Percentiles rank a stretch among this genome's conserved stretches.
These are phyloP conservation scores for Haematococcus lacustris DNA, from an alignment of 139 green algal species.

Conservation along the genomic window DNA sequence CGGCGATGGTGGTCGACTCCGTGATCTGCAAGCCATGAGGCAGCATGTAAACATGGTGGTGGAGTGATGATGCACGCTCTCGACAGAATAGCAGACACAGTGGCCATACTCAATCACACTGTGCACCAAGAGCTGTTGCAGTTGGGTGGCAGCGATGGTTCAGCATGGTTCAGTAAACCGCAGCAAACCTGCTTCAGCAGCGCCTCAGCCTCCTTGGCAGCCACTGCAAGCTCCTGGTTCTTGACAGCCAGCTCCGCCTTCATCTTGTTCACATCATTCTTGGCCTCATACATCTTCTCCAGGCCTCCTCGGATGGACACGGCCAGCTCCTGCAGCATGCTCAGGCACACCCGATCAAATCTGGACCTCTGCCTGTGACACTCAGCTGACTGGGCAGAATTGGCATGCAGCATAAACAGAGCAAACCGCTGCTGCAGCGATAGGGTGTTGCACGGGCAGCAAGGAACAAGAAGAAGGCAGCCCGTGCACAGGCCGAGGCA, in stretches of 20 bases:
- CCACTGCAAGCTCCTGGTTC: conserved; percentile 80
- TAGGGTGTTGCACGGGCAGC: no score
- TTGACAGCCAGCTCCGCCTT: conserved; percentile 86
- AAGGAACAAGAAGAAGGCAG: not conserved
- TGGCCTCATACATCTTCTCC: conserved; percentile 89
- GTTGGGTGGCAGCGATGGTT: no score
- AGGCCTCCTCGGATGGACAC: conserved; percentile 70
- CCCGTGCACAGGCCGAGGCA: not conserved
- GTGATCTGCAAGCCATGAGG: conserved; percentile 51
- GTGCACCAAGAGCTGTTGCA: no score
- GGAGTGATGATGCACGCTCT: no score
- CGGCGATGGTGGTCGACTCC: conserved; percentile 78
- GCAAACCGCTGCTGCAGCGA: no score
- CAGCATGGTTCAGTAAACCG: no score
- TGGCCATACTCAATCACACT: no score
- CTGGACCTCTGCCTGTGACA: conserved; percentile 11
- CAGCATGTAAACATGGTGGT: not conserved
- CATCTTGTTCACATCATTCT: conserved; percentile 84
- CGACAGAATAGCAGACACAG: no score
- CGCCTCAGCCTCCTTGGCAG: conserved; percentile 69
- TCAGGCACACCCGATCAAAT: not conserved
- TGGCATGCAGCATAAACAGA: no score
- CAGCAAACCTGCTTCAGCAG: conserved; percentile 86
- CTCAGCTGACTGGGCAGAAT: no score
- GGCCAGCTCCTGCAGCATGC: no score